These are phyloP conservation scores for Candida lessepsii DNA, from an alignment of 805 yeast genomes.

Conservation along the genomic window DNA sequence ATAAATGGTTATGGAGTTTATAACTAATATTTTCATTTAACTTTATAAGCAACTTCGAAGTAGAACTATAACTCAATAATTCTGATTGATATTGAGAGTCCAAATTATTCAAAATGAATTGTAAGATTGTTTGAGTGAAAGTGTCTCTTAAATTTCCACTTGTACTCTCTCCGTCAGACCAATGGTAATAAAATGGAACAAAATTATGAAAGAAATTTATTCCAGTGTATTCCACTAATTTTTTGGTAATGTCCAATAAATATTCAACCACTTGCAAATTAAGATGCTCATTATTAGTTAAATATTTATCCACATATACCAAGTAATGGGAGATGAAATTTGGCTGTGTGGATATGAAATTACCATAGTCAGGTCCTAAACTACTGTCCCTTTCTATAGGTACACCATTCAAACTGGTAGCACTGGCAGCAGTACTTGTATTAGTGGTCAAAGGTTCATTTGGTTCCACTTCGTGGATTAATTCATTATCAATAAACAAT, in stretches of 20 bases:
- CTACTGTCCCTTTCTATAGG: slow-evolving; percentile 19
- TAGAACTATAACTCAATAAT: slow-evolving; percentile 19
- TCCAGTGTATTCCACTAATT: slow-evolving; percentile 37
- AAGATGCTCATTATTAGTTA: slow-evolving; percentile 22
- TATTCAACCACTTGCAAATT: slow-evolving; percentile 23
- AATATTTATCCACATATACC: slow-evolving; percentile 33
- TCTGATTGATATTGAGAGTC: slow-evolving; percentile 28
- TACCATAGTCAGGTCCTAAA: slow-evolving; percentile 40
- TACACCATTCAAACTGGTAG: slow-evolving; percentile 11
- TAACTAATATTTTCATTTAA: slow-evolving; percentile 22
- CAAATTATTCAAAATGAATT: slow-evolving; percentile 23
- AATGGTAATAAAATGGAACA: slow-evolving; percentile 45
- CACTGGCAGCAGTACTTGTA: slow-evolving; percentile 2
- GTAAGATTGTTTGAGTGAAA: slow-evolving; percentile 30
- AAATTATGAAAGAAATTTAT: slow-evolving; percentile 46
- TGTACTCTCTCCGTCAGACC: slow-evolving; percentile 25
- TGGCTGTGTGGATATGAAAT: slow-evolving; percentile 40
- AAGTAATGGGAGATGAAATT: slow-evolving; percentile 43
- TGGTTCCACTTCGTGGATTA: slow-evolving; percentile 13
- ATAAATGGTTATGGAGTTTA: slow-evolving; percentile 24
- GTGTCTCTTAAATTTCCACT: slow-evolving; percentile 25
- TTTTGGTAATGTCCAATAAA: slow-evolving; percentile 22
- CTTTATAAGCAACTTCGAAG: slow-evolving; percentile 6
- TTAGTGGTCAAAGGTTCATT: neutral
- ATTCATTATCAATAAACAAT: slow-evolving; percentile 34